Base-by-base conservation (phyloP, 441 rosid species). In the Adansonia rubrostipa region DNA sequence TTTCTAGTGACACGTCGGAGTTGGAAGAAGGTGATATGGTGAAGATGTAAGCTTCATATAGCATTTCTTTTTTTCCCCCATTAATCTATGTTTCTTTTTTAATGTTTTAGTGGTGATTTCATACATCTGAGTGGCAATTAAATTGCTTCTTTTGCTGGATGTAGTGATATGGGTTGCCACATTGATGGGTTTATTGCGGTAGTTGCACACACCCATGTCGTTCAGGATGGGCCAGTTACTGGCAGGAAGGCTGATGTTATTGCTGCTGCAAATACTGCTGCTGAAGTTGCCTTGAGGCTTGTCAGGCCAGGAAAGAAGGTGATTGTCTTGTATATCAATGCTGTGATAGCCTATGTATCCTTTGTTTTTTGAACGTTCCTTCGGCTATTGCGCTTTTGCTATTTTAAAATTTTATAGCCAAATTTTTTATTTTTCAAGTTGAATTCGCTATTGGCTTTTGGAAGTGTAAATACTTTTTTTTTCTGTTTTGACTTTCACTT, bases 231-330 rank as follows among this genome's bases (percentile, higher is more conserved):
- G 3, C 89, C 95, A 0, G 68, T 94, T 48, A 89, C 77, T 3
- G 97, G 96, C 47, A 89, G 92, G 81, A 85, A 91, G 64, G 98
- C 98, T 83, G 98, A 96, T 86, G 98, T 91, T 77, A 83, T 96
- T 85, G 92, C 94, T 10, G 99, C 99, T 0, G 97, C 95, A 0
- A 93, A 93, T 80, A 92, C 98, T 19, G 98, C 98, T 3, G 98
- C 98, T 81, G 98, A 96, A 89, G 98, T 93, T 87, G 99, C 98
- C 74, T 81, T 96, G 82, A 93, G 98, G 88, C 96, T 96, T 66
- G 98, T 96, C 6, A 93, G 95, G 79, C 99, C 99, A 0, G 99
- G 97, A 28, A 94, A 91, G 85, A 96, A 90, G 90, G 99, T 96
- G 84, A 62, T 72, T 78, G 57, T 13, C 63, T 62, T 47, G 45